These are phyloP conservation scores for Paramecium sonneborni DNA, from an alignment of 73 alveolate genomes.

Conservation along the genomic window DNA sequence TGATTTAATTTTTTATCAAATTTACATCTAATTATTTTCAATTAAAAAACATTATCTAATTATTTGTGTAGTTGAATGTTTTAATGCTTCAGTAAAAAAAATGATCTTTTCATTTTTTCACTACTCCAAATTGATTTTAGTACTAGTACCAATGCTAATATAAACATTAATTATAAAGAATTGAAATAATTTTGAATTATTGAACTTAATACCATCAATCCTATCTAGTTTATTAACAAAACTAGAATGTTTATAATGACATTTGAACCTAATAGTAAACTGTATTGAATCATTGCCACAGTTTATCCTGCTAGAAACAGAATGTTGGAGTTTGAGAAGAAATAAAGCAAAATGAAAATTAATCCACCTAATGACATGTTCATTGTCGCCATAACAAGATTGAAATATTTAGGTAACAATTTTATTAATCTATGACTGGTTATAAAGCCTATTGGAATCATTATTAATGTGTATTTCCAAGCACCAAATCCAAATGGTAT, in stretches of 20 bases:
- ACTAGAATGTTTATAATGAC: background rate
- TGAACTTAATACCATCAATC: background rate
- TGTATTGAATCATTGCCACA: background rate
- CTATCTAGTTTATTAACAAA: background rate
- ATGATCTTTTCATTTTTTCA: background rate
- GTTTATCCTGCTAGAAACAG: slow-evolving; percentile 4
- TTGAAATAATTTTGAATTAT: background rate
- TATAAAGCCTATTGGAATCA: background rate
- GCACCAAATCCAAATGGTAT: background rate
- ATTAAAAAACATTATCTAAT: background rate
- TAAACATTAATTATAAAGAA: background rate
- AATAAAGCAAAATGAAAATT: background rate
- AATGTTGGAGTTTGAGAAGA: background rate
- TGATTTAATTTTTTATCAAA: background rate
- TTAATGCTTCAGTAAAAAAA: background rate
- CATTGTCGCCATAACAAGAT: background rate
- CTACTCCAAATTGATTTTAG: background rate
- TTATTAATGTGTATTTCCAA: background rate
- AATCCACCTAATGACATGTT: background rate
- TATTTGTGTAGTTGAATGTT: background rate
- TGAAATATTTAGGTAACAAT: background rate
- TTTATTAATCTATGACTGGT: background rate
- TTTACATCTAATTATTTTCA: background rate
- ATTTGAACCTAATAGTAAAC: background rate
- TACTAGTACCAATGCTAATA: background rate